Percentiles rank a stretch among this genome's conserved stretches.
Conservation (phyloP, 768 basidiomycete genomes). For the Amylocystis lapponica region DNA sequence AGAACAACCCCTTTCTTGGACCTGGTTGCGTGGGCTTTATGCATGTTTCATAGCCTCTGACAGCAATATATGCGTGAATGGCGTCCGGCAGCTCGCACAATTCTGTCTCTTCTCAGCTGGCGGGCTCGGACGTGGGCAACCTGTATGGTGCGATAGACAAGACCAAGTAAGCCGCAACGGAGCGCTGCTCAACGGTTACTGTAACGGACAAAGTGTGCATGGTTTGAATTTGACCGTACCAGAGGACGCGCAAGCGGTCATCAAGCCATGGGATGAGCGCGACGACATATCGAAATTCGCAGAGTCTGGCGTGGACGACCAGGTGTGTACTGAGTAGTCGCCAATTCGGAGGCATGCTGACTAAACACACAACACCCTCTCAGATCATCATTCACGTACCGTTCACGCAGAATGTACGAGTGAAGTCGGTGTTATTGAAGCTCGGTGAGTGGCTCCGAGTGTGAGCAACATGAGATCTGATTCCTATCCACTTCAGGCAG, state of each 20-base stretch:
- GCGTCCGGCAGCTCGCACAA: too few species aligned
- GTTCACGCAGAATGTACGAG: constrained; percentile 70
- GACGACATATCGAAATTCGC: constrained; percentile 61
- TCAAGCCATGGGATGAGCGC: constrained; percentile 79
- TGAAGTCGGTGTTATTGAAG: constrained; percentile 72
- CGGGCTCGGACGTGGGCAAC: constrained; percentile 20
- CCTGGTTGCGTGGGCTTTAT: too few species aligned
- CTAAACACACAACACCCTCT: not conserved
- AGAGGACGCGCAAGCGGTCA: constrained; percentile 68
- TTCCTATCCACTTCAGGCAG: constrained; percentile 47
- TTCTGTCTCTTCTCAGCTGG: constrained; percentile 15
- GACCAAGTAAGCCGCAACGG: constrained; percentile 24
- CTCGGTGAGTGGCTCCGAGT: constrained; percentile 44
- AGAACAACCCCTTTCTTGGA: too few species aligned
- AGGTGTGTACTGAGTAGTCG: constrained; percentile 41
- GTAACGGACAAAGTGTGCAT: constrained; percentile 50
- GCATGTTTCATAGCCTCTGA: too few species aligned
- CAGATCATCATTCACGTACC: constrained; percentile 81
- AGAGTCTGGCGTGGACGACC: constrained; percentile 82
- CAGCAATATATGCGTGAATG: too few species aligned
- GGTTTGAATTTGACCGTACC: constrained; percentile 79
- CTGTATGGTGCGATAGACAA: constrained; percentile 26
- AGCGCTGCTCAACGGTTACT: not conserved
- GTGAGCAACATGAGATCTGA: constrained; percentile 5
- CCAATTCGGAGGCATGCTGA: constrained; percentile 1